Evolutionary conservation across 2,329 filamentous ascomycete species (phyloP), one percentile per base, ranked within the genome.

Genomic region (Alternaria arborescens): DNA sequence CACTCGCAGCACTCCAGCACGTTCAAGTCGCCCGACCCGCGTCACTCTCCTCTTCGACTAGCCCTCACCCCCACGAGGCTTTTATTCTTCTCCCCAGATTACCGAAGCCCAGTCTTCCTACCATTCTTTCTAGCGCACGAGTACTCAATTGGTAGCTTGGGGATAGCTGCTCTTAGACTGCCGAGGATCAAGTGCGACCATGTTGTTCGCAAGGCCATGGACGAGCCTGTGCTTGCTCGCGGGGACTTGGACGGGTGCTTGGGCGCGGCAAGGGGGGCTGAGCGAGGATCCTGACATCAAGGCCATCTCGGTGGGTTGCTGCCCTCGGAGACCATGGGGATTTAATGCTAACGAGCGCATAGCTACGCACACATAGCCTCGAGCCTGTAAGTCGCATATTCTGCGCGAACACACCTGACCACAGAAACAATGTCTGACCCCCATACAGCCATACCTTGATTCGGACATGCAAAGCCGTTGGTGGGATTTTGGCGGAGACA

Each of bases 401-500:
- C 53, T 42, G 14, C 36, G 40, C 24, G 28, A 20, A 38, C 8
- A 40, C n/a, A 40, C 36, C 8, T 40, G 8, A 16, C n/a, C 8
- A 6, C 5, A n/a, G 4, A 20, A 8, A 16, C 36, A 52, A 38
- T 41, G 18, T 58, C 68, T 74, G 53, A 74, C 56, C 16, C 20
- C 36, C 36, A 18, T 20, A 32, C 55, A 97, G 91, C 95, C 95
- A 64, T 99, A 97, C 82, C 88, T 99, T 72, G 95, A 99, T 82
- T 95, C 93, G 62, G 95, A 98, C 80, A 94, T 98, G 90, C 91
- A 96, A 83, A 97, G 92, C 83, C 90, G 95, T 78, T 99, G 95
- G 94, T 99, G 94, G 82, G 95, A 99, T 83, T 99, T 96, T 86
- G 95, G 95, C 77, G 95, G 94, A 77, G 93, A 97, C 82, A 93